A percentile compares a stretch with the other conserved stretches of the same genome.
phyloP scores from a whole-genome alignment of 2,329 filamentous ascomycete species.

The Magnaporthiopsis incrustans region DNA sequence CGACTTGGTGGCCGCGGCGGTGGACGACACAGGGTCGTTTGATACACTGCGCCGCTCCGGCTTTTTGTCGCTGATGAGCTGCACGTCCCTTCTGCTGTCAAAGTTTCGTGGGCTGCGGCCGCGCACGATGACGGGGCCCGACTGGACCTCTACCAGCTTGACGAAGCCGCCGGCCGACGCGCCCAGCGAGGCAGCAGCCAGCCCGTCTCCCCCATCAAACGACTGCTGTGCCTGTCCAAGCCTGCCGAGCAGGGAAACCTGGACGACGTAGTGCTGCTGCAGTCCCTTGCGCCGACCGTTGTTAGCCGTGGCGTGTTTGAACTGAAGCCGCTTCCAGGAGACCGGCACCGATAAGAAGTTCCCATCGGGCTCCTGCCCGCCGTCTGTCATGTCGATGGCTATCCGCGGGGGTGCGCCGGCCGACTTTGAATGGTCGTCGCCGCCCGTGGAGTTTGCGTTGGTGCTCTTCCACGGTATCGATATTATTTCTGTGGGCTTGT shows the following conservation, averaged over 20 bases:
- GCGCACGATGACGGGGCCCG: slow-evolving; percentile 89
- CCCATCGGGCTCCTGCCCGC: slow-evolving; percentile 65
- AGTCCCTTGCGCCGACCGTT: slow-evolving; percentile 90
- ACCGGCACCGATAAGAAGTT: slow-evolving; percentile 74
- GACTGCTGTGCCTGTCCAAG: slow-evolving; percentile 2
- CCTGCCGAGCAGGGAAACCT: slow-evolving; percentile 62
- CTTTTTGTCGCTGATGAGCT: slow-evolving; percentile 51
- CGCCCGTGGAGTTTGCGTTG: slow-evolving; percentile 30
- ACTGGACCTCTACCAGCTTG: slow-evolving; percentile 76
- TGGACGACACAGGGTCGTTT: slow-evolving; percentile 20
- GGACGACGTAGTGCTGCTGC: slow-evolving; percentile 90
- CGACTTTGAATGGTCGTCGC: slow-evolving; percentile 29
- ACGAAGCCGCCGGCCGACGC: slow-evolving; percentile 49
- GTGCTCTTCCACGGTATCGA: slow-evolving; percentile 92
- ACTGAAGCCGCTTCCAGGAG: slow-evolving; percentile 90
- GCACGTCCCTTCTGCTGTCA: slow-evolving; percentile 79
- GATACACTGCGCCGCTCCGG: slow-evolving; percentile 36
- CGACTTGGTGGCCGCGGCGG: slow-evolving; percentile 9
- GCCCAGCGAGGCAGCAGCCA: not conserved
- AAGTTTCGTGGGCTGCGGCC: slow-evolving; percentile 92
- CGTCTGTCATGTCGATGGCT: slow-evolving; percentile 41
- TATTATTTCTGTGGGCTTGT: slow-evolving; percentile 87
- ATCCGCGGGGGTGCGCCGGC: slow-evolving; percentile 45
- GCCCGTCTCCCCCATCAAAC: not conserved
- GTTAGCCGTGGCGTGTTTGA: slow-evolving; percentile 93